These are phyloP conservation scores for Cercospora sp. DNA, from an alignment of 2,329 filamentous ascomycete genomes.

Conservation along the genomic window DNA sequence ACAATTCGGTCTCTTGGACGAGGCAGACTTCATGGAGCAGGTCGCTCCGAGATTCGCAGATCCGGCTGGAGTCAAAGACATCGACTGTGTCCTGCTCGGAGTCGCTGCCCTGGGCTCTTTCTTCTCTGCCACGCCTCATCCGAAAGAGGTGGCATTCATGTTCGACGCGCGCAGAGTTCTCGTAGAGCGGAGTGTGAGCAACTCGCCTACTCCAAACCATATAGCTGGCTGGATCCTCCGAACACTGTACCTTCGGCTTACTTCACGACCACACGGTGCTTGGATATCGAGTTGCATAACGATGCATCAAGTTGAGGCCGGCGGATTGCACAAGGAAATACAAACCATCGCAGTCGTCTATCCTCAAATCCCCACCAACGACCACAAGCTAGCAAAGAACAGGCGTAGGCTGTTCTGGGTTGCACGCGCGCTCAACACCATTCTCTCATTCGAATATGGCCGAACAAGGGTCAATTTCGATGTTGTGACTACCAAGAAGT, in stretches of 20 bases:
- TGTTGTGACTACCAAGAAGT: constrained; percentile 44
- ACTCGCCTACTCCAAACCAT: constrained; percentile 38
- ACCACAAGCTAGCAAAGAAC: constrained; percentile 37
- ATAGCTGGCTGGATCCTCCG: constrained; percentile 56
- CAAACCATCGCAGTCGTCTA: constrained; percentile 40
- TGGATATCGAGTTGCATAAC: constrained; percentile 60
- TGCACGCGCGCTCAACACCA: constrained; percentile 58
- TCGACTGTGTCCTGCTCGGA: constrained; percentile 55
- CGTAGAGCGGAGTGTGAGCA: constrained; percentile 30
- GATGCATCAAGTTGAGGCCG: constrained; percentile 61
- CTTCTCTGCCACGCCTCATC: constrained; percentile 49
- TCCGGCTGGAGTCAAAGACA: constrained; percentile 35
- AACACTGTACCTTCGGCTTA: constrained; percentile 56
- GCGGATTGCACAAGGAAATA: constrained; percentile 49
- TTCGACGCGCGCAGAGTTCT: constrained; percentile 50
- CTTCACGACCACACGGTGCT: constrained; percentile 53
- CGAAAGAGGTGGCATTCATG: constrained; percentile 50
- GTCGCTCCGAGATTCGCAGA: constrained; percentile 32
- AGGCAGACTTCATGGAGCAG: constrained; percentile 37
- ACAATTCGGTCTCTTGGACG: constrained; percentile 53
- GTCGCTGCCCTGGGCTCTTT: constrained; percentile 58
- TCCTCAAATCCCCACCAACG: constrained; percentile 31
- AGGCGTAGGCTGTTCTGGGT: constrained; percentile 47
- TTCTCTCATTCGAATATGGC: constrained; percentile 60
- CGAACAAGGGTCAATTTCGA: constrained; percentile 54